Evolutionary conservation across 1,284 basidiomycete species (phyloP).

Genomic region (Cryptococcus jaspeensis): DNA sequence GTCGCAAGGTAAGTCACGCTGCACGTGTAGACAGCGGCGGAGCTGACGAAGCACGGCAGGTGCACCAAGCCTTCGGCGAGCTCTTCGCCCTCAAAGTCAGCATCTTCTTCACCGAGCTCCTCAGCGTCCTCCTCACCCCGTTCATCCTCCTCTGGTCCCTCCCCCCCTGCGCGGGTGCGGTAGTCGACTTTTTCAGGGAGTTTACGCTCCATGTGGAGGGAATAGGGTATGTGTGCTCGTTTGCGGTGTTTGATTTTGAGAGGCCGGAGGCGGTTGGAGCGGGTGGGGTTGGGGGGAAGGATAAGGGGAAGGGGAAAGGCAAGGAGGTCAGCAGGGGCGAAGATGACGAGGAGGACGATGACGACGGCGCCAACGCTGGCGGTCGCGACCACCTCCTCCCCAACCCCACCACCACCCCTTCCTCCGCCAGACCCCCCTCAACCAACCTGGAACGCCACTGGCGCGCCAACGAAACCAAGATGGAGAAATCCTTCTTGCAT

Average conservation of each 20-base stretch:
- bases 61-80: slow-evolving; percentile 83
- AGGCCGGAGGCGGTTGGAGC: slow-evolving; percentile 50
- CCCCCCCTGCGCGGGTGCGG: slow-evolving; percentile 78
- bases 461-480: slow-evolving; percentile 82
- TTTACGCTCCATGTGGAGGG: slow-evolving; percentile 96
- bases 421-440: not conserved
- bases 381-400: not conserved
- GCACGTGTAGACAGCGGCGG: not conserved
- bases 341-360: not conserved
- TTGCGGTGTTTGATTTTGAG: slow-evolving; percentile 97
- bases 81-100: slow-evolving; percentile 84
- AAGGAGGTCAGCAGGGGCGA: not conserved
- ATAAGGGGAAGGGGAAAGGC: not conserved
- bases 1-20: slow-evolving; percentile 64
- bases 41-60: slow-evolving; percentile 53
- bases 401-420: not conserved
- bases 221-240: slow-evolving; percentile 93
- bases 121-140: slow-evolving; percentile 89
- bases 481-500: slow-evolving; percentile 96
- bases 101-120: slow-evolving; percentile 81
- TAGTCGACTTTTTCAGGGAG: slow-evolving; percentile 94
- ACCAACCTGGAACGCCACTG: slow-evolving; percentile 5
- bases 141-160: slow-evolving; percentile 91
- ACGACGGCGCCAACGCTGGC: not conserved
- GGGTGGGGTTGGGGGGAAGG: not conserved